phyloP scores from a whole-genome alignment of 2,329 filamentous ascomycete species.

The Colletotrichum tamarilloi region DNA sequence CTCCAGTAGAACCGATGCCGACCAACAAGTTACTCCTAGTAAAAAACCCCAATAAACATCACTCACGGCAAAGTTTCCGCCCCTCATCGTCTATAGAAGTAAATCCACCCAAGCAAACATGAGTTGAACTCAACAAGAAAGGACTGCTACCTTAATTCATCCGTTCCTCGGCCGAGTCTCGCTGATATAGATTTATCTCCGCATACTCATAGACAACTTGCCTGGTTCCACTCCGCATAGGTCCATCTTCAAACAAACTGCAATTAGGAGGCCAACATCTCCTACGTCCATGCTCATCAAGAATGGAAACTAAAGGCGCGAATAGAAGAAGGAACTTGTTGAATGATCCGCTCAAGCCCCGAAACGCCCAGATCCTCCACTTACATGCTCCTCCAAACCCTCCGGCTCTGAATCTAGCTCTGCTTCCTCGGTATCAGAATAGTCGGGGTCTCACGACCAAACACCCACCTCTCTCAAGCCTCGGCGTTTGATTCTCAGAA shows the following conservation, averaged over 20 bases:
- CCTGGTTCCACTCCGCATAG: no score
- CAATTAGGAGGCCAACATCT: no score
- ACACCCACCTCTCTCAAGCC: background rate
- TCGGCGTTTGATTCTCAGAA: background rate
- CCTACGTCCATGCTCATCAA: no score
- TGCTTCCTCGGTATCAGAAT: background rate
- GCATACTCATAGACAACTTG: background rate
- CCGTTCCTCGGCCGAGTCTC: background rate
- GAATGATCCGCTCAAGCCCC: background rate
- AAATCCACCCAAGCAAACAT: background rate
- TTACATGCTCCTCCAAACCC: no score
- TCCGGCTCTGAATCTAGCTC: background rate
- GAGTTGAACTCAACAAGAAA: background rate
- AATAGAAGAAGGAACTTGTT: no score
- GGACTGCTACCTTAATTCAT: background rate
- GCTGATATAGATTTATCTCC: background rate
- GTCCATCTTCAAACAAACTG: background rate
- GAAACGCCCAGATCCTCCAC: background rate
- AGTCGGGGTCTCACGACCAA: background rate
- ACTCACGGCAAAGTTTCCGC: background rate
- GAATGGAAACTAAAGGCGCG: no score
- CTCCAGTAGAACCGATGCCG: no score
- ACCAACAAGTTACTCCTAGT: background rate
- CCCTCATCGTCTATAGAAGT: background rate
- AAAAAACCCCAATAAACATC: background rate